Evolutionary conservation across 306 rosid genomes (phyloP).

Genomic region (Luffa aegyptiaca): DNA sequence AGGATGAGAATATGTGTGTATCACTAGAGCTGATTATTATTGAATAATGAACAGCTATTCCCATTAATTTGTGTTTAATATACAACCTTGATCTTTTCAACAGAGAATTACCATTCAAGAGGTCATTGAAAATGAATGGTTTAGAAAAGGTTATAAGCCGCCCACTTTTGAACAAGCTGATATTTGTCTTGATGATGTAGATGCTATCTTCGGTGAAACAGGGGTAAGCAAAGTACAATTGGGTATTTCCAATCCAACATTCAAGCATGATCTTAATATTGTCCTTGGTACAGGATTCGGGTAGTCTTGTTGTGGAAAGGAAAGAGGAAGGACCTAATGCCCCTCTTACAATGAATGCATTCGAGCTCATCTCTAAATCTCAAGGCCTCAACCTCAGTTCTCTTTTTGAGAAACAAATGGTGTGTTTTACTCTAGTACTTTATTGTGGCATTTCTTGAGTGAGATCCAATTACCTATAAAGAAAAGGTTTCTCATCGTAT

Average conservation of each 20-base stretch:
- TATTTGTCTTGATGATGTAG: slow-evolving; percentile 70
- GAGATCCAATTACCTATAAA: not conserved
- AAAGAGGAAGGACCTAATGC: slow-evolving; percentile 45
- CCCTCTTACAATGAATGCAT: slow-evolving; percentile 87
- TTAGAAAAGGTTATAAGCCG: slow-evolving; percentile 84
- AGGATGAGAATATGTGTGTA: not conserved
- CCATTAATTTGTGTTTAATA: not conserved
- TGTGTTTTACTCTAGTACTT: slow-evolving; percentile 16
- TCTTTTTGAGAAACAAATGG: slow-evolving; percentile 96
- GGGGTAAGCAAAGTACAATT: slow-evolving; percentile 30
- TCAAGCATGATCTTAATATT: not conserved
- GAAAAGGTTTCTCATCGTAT: not conserved
- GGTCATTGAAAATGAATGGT: slow-evolving; percentile 89
- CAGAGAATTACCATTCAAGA: slow-evolving; percentile 82
- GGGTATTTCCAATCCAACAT: not conserved
- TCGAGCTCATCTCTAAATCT: slow-evolving; percentile 90
- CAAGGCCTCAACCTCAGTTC: slow-evolving; percentile 84
- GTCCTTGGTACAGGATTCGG: slow-evolving; percentile 35
- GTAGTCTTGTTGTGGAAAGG: slow-evolving; percentile 67
- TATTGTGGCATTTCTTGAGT: not conserved
- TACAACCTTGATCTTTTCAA: slow-evolving; percentile 16
- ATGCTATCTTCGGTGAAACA: slow-evolving; percentile 54
- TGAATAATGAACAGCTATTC: not conserved
- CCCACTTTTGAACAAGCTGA: slow-evolving; percentile 75
- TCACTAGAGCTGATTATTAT: not conserved